Conservation (phyloP, 495 filamentous ascomycete genomes). For the Chlorociboria aeruginascens region DNA sequence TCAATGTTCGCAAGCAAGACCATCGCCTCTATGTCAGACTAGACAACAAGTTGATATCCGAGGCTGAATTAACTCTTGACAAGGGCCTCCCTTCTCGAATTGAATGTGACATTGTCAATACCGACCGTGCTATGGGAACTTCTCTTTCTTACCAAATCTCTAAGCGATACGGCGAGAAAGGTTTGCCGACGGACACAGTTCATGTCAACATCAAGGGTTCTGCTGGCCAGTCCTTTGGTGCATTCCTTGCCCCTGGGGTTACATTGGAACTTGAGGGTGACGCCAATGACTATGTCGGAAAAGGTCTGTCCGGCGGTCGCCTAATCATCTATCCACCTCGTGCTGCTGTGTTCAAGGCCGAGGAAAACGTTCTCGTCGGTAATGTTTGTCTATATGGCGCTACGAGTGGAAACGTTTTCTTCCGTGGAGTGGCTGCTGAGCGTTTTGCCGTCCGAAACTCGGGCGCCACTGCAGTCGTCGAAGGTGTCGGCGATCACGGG, state of each 20-base stretch:
- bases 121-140: constrained; percentile 87
- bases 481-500: constrained; percentile 95
- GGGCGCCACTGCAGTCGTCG: constrained; percentile 89
- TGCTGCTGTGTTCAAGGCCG: constrained; percentile 87
- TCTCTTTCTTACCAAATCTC: constrained; percentile 96
- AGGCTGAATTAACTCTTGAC: constrained; percentile 92
- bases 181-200: constrained; percentile 87
- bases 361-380: constrained; percentile 94
- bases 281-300: constrained; percentile 96
- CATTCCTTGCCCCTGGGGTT: constrained; percentile 87
- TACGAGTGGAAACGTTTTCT: constrained; percentile 88
- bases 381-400: constrained; percentile 98
- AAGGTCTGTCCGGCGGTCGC: constrained; percentile 90
- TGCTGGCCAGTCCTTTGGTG: constrained; percentile 95
- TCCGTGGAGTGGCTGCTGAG: constrained; percentile 95
- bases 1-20: constrained; percentile 98
- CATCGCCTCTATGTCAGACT: constrained; percentile 87
- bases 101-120: constrained; percentile 97
- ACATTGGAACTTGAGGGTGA: constrained; percentile 97
- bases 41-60: constrained; percentile 97
- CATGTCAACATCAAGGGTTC: constrained; percentile 99
- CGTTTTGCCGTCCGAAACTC: constrained; percentile 98
- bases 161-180: constrained; percentile 80
- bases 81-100: constrained; percentile 92
- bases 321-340: constrained; percentile 95